Evolutionary conservation across 2,329 filamentous ascomycete species (phyloP), one percentile per base, ranked within the genome.

Genomic region (Emmonsiellopsis sp.): DNA sequence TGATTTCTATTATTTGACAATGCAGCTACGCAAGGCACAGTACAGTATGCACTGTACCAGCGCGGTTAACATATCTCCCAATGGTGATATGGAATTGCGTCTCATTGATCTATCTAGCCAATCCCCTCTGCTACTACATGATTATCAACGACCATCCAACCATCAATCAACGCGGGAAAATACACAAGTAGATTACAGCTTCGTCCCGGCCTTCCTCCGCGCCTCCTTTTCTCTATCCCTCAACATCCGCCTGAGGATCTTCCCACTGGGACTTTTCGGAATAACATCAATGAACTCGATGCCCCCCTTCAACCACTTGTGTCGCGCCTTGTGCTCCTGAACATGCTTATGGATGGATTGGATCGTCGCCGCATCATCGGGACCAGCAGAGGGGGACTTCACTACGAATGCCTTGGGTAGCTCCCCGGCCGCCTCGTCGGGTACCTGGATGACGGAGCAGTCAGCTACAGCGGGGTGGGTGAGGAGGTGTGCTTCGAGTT

Each of bases 401-500:
- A 84, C 81, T 4, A 85, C 75, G 56, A 81, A 83, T 0, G 82
- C 82, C 63, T 84, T 85, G 17, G 82, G 82, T 0, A 84, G 70
- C 60, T 85, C 82, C 32, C 82, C 82, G 0, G 82, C 77, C 5
- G 72, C 66, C 6, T 81, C 80, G 55, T 84, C 82, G 0, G 83
- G 85, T 1, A 90, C 75, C 11, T 84, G 84, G 58, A 93, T 88
- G 6, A 94, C 87, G 11, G 88, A 83, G 60, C 83, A 86, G 68
- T 94, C 88, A 43, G 82, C 81, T n/a, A 93, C 87, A 9, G 78
- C 76, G 0, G 84, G 81, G 65, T 92, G 87, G 0, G 83, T 79
- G 11, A 94, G 80, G 5, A 94, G 76, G 62, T 89, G 86, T 1
- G 86, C 85, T 70, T 94, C 88, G 1, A 94, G 80, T 65, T 93